phyloP scores from a whole-genome alignment of 148 eudicot species.

The Euryodendron excelsum region DNA sequence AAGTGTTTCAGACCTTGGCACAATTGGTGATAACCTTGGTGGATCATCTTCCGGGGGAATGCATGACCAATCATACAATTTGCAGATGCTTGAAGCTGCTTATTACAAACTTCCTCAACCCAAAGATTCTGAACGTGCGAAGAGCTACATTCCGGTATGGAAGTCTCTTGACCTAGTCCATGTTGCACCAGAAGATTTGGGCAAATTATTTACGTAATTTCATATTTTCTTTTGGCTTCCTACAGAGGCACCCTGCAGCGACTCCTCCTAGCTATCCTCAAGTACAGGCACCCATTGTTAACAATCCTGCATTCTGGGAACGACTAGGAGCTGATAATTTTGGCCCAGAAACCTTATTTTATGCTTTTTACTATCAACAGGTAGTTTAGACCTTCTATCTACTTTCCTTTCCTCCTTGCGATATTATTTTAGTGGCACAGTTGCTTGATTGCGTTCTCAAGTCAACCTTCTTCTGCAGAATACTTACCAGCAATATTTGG shows the following conservation, averaged over 20 bases:
- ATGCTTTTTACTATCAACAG: constrained; percentile 89
- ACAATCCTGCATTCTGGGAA: constrained; percentile 97
- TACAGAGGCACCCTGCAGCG: constrained; percentile 80
- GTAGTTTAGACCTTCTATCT: constrained; percentile 30
- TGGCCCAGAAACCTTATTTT: constrained; percentile 83
- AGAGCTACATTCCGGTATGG: constrained; percentile 83
- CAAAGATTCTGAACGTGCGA: constrained; percentile 90
- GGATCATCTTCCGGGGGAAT: constrained; percentile 59
- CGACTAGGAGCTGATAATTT: constrained; percentile 71
- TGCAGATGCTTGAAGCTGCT: constrained; percentile 94
- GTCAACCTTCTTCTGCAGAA: constrained; percentile 56
- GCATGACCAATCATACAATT: constrained; percentile 68
- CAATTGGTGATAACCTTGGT: constrained; percentile 80
- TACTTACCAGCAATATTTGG: constrained; percentile 95
- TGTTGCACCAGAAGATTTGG: constrained; percentile 10
- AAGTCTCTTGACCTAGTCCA: constrained; percentile 10
- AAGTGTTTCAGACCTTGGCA: constrained; percentile 90
- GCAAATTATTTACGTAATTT: not conserved
- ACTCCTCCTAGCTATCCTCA: constrained; percentile 96
- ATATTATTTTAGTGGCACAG: not conserved
- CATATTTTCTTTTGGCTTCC: constrained; percentile 12
- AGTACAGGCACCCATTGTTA: constrained; percentile 94
- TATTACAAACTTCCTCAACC: constrained; percentile 83
- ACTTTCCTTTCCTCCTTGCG: not conserved
- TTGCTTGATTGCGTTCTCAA: constrained; percentile 13